Evolutionary conservation across 352 stramenopile genomes (phyloP), one percentile per base, ranked within the genome.

Genomic region (Halophytophthora batemanensis): DNA sequence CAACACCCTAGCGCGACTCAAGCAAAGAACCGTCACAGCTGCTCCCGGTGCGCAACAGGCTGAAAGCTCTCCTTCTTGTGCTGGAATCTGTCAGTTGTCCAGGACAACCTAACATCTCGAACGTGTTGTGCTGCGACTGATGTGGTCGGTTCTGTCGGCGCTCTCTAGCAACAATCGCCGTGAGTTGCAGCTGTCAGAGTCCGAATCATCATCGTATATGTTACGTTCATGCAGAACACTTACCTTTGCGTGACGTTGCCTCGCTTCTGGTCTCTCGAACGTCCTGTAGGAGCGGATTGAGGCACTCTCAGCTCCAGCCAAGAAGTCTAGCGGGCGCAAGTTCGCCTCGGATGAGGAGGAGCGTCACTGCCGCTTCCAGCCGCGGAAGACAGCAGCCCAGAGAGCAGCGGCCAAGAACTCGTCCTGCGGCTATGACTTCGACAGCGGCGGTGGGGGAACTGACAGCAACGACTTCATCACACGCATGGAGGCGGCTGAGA

Each of bases 401-500:
- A 71, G 53, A 61, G 21, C 19, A 13, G 63, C 34, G 39, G 55
- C 53, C 6, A 52, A 35, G 29, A 44, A 71, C 5, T 35, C 29
- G n/a, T n/a, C n/a, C n/a, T n/a, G n/a, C 13, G 40, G 40, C 7
- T 65, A 66, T 21, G 59, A 79, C 8, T 63, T 76, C 15, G 66
- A 78, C 8, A 66, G 69, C 15, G 56, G 55, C 10, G 49, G 47
- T 17, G 59, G 55, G 13, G 61, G 59, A 2, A 50, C 44, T 19
- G 65, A 61, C 42, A 15, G 31, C 2, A 61, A 56, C 33, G 69
- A 73, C 18, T 92, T 92, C 43, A 73, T 93, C 33, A 70, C 77
- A 39, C 65, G 83, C 0, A 93, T 91, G 81, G 81, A 93, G 45
- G 79, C 79, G 15, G 72, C 77, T 10, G 83, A 93, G 62, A 74